Base-by-base conservation (phyloP, 805 yeast species). In the Blastobotrys chiropterorum region DNA sequence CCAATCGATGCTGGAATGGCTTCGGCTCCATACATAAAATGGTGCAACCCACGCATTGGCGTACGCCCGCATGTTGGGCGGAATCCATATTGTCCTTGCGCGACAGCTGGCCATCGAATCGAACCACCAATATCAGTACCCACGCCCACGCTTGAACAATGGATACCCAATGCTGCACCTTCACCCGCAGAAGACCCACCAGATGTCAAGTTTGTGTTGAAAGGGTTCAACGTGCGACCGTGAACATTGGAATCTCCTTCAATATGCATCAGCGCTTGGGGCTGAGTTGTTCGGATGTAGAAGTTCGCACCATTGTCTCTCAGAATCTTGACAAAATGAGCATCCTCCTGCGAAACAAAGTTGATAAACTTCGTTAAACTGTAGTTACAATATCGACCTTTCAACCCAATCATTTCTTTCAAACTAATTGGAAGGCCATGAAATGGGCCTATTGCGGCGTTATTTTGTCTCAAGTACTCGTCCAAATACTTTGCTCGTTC, bases 391-490 rank as follows among this genome's bases (percentile, higher is more conserved):
- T 22, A 11, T 19, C 14, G 40, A 15, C 54, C 56, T 20, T 44
- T 46, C 40, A 53, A 19, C 19, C 46, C 49, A n/a, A 48, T 38
- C 44, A 44, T 55, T 43, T 55, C 58, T 30, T 55, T 55, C 38
- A 83, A 65, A 0, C 83, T 79, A 17, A 80, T 68, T 1, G 86
- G 87, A 40, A 82, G 67, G 2, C 88, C 88, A 57, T 82, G 86
- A 47, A 83, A 71, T 1, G 85, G 82, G 21, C 86, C 87, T 19
- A 79, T 59, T 1, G 75, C 66, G 53, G 74, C 71, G 14, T 82
- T 83, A 43, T 72, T 66, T 46, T 71, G 59, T 43, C 63, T 65
- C 55, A 62, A 78, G 61, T 76, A 73, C 15, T 72, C 76, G 60
- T 83, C 89, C 55, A 81, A 68, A 51, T 64, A 71, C 59, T 75